phyloP scores from a whole-genome alignment of 495 filamentous ascomycete species.

The Pseudotulostoma volvatum region DNA sequence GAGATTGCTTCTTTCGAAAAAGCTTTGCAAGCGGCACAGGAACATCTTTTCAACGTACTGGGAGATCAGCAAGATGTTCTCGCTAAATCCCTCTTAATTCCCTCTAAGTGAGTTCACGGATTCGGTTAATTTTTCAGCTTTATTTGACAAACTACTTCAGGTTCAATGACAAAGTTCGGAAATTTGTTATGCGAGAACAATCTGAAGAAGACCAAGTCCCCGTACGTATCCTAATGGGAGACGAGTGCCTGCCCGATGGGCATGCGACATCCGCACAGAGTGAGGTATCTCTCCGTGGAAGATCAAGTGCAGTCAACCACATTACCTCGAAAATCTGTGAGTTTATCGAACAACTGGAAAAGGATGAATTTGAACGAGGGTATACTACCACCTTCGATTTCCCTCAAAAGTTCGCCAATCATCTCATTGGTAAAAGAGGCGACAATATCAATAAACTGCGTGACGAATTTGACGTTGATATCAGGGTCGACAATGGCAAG shows the following conservation, averaged over 20 bases:
- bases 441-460: slow-evolving; percentile 91
- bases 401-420: slow-evolving; percentile 83
- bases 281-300: slow-evolving; percentile 59
- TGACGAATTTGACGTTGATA: slow-evolving; percentile 94
- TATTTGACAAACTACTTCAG: slow-evolving; percentile 11
- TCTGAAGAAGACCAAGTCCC: slow-evolving; percentile 51
- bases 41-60: slow-evolving; percentile 52
- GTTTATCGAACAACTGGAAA: slow-evolving; percentile 70
- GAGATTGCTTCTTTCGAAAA: slow-evolving; percentile 52
- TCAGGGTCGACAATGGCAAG: slow-evolving; percentile 64
- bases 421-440: slow-evolving; percentile 80
- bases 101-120: slow-evolving; percentile 42
- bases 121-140: slow-evolving; percentile 7
- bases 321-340: slow-evolving; percentile 50
- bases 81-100: slow-evolving; percentile 47
- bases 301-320: slow-evolving; percentile 48
- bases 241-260: slow-evolving; percentile 23
- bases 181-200: slow-evolving; percentile 59
- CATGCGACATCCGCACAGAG: slow-evolving; percentile 15
- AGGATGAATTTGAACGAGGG: slow-evolving; percentile 76
- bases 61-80: slow-evolving; percentile 54
- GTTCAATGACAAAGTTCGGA: slow-evolving; percentile 60
- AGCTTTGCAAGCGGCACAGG: slow-evolving; percentile 52
- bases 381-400: slow-evolving; percentile 77
- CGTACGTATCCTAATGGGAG: slow-evolving; percentile 45